These are phyloP conservation scores for Dalbergia cultrata DNA, from an alignment of 306 rosid species.

Conservation along the genomic window DNA sequence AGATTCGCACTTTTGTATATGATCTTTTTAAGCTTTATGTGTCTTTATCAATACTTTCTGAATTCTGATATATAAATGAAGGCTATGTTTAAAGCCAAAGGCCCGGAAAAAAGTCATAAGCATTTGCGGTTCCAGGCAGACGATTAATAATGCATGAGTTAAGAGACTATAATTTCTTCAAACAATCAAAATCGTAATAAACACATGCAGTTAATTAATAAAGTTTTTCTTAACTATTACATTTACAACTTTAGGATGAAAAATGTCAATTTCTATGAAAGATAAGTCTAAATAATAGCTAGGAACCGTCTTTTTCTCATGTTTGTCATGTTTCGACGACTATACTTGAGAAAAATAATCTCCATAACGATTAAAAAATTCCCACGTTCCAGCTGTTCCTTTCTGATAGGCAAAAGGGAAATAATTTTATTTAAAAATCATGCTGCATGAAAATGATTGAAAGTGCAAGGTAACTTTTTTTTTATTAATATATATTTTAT, in stretches of 20 bases:
- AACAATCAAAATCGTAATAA: background rate
- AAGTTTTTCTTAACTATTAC: background rate
- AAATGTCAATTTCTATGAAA: background rate
- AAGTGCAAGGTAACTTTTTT: background rate
- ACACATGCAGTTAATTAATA: background rate
- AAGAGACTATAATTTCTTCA: slow-evolving; percentile 8
- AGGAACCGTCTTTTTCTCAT: slow-evolving; percentile 13
- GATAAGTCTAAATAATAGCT: background rate
- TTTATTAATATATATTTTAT: too few species aligned
- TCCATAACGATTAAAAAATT: background rate
- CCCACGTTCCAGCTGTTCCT: slow-evolving; percentile 15
- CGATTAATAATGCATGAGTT: slow-evolving; percentile 27
- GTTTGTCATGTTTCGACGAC: slow-evolving; percentile 47
- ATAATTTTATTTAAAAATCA: slow-evolving; percentile 22
- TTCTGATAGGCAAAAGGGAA: background rate
- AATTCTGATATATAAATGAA: slow-evolving; percentile 38
- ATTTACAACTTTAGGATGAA: background rate
- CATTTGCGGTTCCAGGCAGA: slow-evolving; percentile 29
- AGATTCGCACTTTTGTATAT: slow-evolving; percentile 33
- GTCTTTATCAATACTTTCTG: slow-evolving; percentile 42
- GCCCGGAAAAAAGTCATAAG: slow-evolving; percentile 31
- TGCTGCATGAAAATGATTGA: slow-evolving; percentile 30
- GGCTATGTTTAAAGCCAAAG: slow-evolving; percentile 34
- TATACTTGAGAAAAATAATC: slow-evolving; percentile 15
- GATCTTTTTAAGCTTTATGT: slow-evolving; percentile 36